Base-by-base conservation (phyloP, 768 basidiomycete genomes). In the Naganishia vaughanmartiniae region DNA sequence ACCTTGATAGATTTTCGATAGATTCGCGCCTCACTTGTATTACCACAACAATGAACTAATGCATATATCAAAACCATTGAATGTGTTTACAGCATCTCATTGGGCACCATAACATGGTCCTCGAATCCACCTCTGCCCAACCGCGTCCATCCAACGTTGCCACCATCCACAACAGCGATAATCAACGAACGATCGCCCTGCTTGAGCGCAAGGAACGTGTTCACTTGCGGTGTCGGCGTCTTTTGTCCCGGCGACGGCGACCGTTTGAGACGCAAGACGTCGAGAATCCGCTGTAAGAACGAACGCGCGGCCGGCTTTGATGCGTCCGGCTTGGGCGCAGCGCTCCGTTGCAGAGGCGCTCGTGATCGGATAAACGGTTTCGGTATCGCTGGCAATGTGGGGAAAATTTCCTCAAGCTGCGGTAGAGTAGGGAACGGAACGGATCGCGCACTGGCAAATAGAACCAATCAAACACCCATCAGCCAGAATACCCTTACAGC, bases 161-260 rank as follows among this genome's bases (percentile, higher is more conserved):
- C 92, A 1, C 87, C 85, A 81, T 96, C 93, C 5, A 94, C 93
- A 1, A 86, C 91, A 1, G 93, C 94, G 57, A 98, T 86, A 39
- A 97, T 84, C 65, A 94, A 83, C 11, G 84, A 88, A 77, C 91
- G 91, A 78, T 89, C 90, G 0, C 95, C 95, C 33, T 87, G 86
- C 74, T 94, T 91, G 71, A 97, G 83, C 5, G 87, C 86, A 72
- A 87, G 85, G 76, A 95, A 94, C 0, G 92, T 90, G 74, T 93
- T 89, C 28, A 74, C 60, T 55, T 66, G 57, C 28, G 65, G 65
- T 57, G 70, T 33, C 5, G 60, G 30, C 30, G 54, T 26, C 39
- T 56, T 45, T n/a, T 2, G 19, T 42, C 36, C 24, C 17, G 51
- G n/a, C 54, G 28, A 28, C n/a, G 48, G 21, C 63, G 26, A 31